phyloP scores from a whole-genome alignment of 2,329 filamentous ascomycete species.

The Cordyceps militaris region DNA sequence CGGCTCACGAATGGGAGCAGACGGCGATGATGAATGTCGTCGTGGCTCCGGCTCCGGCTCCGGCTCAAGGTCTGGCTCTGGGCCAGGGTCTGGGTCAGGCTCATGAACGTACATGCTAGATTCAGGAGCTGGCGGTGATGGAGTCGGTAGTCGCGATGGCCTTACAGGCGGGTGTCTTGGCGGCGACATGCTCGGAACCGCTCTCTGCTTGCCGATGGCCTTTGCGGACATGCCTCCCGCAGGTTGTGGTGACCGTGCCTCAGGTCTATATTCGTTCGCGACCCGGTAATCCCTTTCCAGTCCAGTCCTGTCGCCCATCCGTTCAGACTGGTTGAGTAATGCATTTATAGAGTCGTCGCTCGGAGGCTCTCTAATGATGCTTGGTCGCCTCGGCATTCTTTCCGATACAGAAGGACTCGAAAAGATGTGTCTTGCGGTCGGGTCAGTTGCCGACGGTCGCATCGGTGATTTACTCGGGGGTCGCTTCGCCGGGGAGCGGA shows the following conservation, averaged over 20 bases:
- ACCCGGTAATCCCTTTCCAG: slow-evolving; percentile 18
- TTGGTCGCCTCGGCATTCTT: slow-evolving; percentile 10
- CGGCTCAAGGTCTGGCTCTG: slow-evolving; percentile 14
- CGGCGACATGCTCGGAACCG: not conserved
- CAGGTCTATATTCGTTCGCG: slow-evolving; percentile 3
- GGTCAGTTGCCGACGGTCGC: slow-evolving; percentile 30
- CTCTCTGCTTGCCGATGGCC: slow-evolving; percentile 15
- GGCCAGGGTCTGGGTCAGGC: slow-evolving; percentile 15
- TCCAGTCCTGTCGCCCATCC: slow-evolving; percentile 31
- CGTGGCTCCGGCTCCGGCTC: not conserved
- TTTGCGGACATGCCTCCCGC: slow-evolving; percentile 13
- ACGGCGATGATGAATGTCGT: not conserved
- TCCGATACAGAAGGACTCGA: slow-evolving; percentile 29
- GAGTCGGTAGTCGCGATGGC: not conserved
- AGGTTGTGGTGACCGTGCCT: not conserved
- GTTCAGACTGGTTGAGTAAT: slow-evolving; percentile 28
- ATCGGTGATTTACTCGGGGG: slow-evolving; percentile 50
- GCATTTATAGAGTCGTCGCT: slow-evolving; percentile 20
- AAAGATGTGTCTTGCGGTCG: slow-evolving; percentile 46
- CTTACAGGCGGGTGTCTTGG: not conserved
- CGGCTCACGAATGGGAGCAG: not conserved
- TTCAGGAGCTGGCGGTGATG: not conserved
- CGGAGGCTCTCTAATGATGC: slow-evolving; percentile 20
- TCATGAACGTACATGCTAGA: slow-evolving; percentile 2
- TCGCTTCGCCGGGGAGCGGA: slow-evolving; percentile 45